Evolutionary conservation across 768 basidiomycete species (phyloP), one percentile per base, ranked within the genome.

Genomic region (Cystofilobasidium bisporidii): DNA sequence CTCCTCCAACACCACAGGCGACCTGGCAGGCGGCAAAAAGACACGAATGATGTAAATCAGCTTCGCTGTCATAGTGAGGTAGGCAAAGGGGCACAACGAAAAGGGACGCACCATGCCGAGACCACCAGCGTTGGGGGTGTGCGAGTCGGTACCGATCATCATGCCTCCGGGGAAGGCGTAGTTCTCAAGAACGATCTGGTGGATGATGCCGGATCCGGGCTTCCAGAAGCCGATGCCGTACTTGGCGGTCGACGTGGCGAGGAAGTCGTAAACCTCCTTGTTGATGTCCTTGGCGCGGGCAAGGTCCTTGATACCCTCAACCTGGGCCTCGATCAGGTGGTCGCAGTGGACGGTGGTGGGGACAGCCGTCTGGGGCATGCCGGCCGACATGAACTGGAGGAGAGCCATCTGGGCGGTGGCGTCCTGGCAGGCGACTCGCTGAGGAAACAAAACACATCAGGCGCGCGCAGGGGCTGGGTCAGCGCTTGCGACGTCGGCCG

Each of bases 181-280:
- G 83, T 98, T 97, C 79, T 99, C 94, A 74, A 98, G 84, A 76
- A 99, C 91, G 76, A 98, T 98, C 81, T 98, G 92, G 79, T 93
- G 91, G 72, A 99, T 97, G 78, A 99, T 99, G 80, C 94, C 94
- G 74, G 91, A 93, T 73, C 96, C 94, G 57, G 94, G 93, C 81
- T 87, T 91, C 94, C 94, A 99, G 83, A 99, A 99, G 70, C 94
- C 94, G 73, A 98, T 91, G 77, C 93, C 93, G 78, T 97, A 99
- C 87, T 92, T 94, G 60, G 93, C 93, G 56, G 91, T 93, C 57
- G 88, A 90, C 30, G 92, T 96, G 48, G 91, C 94, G 80, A 99
- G 84, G 82, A 99, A 99, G 81, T 98, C 92, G 79, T 97, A 98
- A 61, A 99, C 96, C 79, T 99, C 96, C 83, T 86, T 92, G 86